A percentile compares a stretch with the other conserved stretches of the same genome.
Conservation (phyloP, 1,284 basidiomycete genomes). For the Ceratobasidium sp. region DNA sequence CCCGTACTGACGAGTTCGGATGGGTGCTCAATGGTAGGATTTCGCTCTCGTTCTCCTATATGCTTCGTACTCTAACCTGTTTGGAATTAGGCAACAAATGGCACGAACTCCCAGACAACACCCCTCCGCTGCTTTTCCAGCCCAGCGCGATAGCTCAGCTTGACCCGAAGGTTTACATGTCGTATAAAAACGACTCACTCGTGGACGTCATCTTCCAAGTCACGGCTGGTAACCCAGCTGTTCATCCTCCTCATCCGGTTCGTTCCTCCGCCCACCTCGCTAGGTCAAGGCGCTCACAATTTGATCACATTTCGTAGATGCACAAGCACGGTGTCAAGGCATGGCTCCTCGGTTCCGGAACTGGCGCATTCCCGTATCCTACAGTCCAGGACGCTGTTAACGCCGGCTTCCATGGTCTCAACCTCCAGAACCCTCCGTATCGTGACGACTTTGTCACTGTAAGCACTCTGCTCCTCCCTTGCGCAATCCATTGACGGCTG, state of each 20-base stretch:
- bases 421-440: conserved; percentile 35
- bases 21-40: conserved; percentile 31
- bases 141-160: conserved; percentile 16
- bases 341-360: conserved; percentile 42
- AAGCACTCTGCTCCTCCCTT: too few species aligned
- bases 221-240: conserved; percentile 24
- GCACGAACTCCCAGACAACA: conserved; percentile 13
- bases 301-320: not conserved
- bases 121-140: conserved; percentile 26
- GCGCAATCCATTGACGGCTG: too few species aligned
- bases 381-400: conserved; percentile 38
- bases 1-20: conserved; percentile 20
- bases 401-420: conserved; percentile 27
- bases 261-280: too few species aligned
- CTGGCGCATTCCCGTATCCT: conserved; percentile 33
- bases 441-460: conserved; percentile 36
- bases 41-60: not conserved
- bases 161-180: conserved; percentile 27
- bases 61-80: not conserved
- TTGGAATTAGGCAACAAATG: not conserved
- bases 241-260: conserved; percentile 17
- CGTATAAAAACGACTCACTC: conserved; percentile 19
- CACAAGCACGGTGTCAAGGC: conserved; percentile 44
- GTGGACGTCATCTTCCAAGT: conserved; percentile 39
- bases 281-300: not conserved